Percentiles rank a stretch among this genome's conserved stretches.
phyloP scores from a whole-genome alignment of 345 rosid species.

The Schrenkiella parvula region DNA sequence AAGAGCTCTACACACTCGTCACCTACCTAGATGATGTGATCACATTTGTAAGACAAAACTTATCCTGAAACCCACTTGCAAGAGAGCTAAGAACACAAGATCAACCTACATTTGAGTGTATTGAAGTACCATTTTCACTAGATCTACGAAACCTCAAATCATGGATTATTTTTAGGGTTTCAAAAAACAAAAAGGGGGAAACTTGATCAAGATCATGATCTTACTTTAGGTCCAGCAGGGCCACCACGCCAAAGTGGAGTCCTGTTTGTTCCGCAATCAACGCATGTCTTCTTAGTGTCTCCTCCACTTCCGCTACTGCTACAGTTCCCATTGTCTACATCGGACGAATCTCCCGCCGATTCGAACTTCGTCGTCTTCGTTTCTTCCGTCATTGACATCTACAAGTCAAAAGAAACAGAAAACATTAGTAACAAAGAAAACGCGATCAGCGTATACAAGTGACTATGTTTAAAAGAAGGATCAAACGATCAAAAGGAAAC shows the following conservation, averaged over 20 bases:
- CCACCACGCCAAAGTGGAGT: conserved; percentile 99
- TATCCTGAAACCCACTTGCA: background rate
- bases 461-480: background rate
- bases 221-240: conserved; percentile 95
- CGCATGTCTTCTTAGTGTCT: conserved; percentile 65
- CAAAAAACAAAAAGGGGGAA: background rate
- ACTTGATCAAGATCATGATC: background rate
- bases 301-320: conserved; percentile 31
- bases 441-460: background rate
- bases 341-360: conserved; percentile 29
- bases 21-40: background rate
- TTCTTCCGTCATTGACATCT: conserved; percentile 33
- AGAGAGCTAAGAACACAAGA: conserved; percentile 3
- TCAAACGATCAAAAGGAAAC: background rate
- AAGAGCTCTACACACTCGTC: background rate
- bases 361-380: conserved; percentile 15
- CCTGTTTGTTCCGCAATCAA: conserved; percentile 84
- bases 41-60: background rate
- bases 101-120: background rate
- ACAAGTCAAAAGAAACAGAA: background rate
- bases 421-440: background rate
- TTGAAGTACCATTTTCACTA: background rate
- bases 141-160: conserved; percentile 5
- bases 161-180: background rate
- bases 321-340: conserved; percentile 32